Evolutionary conservation across 2,329 filamentous ascomycete species (phyloP).

Genomic region (Tolypocladium sp.): DNA sequence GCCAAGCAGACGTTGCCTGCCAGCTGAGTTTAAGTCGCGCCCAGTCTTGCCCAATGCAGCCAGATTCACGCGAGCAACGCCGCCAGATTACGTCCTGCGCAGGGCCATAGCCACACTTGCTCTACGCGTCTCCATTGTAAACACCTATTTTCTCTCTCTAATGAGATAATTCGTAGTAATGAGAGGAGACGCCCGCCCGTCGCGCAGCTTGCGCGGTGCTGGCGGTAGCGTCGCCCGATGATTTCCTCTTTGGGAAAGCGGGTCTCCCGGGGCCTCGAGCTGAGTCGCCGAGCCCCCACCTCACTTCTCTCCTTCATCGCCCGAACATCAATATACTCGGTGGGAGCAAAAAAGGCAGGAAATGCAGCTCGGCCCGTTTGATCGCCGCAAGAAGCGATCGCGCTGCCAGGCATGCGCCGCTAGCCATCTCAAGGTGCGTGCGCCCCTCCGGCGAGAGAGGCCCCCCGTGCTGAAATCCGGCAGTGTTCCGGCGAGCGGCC

Average conservation of each 20-base stretch:
- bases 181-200: too few relatives aligned
- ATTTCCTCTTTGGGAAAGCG: conserved; percentile 6
- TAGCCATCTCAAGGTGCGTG: conserved; percentile 23
- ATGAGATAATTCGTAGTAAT: not conserved
- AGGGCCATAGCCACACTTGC: not conserved
- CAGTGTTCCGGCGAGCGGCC: conserved; percentile 23
- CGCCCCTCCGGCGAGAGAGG: not conserved
- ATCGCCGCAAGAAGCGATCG: conserved; percentile 19
- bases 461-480: too few relatives aligned
- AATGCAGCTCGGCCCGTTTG: conserved; percentile 19
- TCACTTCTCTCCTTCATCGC: not conserved
- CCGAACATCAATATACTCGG: not conserved
- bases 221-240: conserved; percentile 2
- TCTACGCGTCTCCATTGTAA: not conserved
- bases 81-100: not conserved
- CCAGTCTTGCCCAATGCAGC: not conserved
- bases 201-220: not conserved
- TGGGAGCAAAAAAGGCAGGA: too few relatives aligned
- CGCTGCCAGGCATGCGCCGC: conserved; percentile 18
- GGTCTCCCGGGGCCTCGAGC: not conserved
- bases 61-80: not conserved
- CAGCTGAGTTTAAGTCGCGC: not conserved
- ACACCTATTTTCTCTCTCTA: not conserved
- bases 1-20: not conserved
- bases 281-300: not conserved